These are phyloP conservation scores for Yarrowia bubula DNA, from an alignment of 805 yeast genomes.

Conservation along the genomic window DNA sequence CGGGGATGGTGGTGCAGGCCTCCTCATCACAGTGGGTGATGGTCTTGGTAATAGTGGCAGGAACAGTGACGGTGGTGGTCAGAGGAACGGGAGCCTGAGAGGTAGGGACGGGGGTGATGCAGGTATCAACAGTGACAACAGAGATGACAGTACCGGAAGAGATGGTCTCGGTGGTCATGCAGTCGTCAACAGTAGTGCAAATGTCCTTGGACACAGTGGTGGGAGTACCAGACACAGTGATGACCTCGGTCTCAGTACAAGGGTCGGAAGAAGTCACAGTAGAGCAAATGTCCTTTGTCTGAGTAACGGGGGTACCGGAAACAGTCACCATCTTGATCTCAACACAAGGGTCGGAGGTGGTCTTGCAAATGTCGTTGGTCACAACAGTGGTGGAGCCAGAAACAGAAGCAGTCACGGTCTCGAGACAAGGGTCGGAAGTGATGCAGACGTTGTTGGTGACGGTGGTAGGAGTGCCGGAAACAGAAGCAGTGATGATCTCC, in stretches of 20 bases:
- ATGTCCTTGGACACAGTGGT: background rate
- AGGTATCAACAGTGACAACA: background rate
- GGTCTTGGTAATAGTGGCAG: slow-evolving; percentile 8
- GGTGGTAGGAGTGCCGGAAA: slow-evolving; percentile 2
- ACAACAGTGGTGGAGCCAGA: slow-evolving; percentile 3
- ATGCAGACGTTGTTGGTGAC: background rate
- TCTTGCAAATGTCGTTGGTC: slow-evolving; percentile 1
- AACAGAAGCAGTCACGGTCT: background rate
- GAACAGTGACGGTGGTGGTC: background rate
- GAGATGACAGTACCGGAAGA: background rate
- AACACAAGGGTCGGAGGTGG: background rate
- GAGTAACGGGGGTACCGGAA: background rate
- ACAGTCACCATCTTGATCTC: background rate
- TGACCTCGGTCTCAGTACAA: background rate
- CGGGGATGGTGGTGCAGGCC: background rate
- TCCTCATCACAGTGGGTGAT: background rate
- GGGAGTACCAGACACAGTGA: background rate
- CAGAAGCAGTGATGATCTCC: background rate
- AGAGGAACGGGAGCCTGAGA: background rate
- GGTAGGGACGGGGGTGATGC: background rate
- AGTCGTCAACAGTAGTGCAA: background rate
- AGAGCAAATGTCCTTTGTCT: background rate
- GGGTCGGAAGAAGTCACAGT: slow-evolving; percentile 1
- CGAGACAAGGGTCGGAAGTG: slow-evolving; percentile 4
- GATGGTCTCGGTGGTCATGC: background rate